Conservation (phyloP, 1,284 basidiomycete genomes). For the Apiotrichum akiyoshidainum region DNA sequence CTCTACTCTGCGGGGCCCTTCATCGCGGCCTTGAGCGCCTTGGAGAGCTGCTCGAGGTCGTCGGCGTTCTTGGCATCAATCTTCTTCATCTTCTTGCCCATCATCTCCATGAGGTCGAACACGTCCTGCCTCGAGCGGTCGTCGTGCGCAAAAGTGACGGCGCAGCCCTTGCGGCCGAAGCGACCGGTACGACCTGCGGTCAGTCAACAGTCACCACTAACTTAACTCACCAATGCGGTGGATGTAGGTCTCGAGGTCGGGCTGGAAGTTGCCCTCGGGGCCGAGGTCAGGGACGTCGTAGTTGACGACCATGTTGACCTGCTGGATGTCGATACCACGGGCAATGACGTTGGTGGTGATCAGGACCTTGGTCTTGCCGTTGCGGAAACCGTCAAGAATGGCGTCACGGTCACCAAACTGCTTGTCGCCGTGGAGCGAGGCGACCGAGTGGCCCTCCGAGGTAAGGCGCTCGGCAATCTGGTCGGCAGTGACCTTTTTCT, state of each 20-base stretch:
- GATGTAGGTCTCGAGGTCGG: conserved; percentile 96
- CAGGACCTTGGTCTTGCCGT: conserved; percentile 93
- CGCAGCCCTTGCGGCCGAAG: conserved; percentile 90
- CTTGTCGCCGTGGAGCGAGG: conserved; percentile 92
- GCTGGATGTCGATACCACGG: conserved; percentile 95
- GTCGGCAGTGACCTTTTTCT: conserved; percentile 90
- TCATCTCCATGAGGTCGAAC: conserved; percentile 72
- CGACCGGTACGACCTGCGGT: conserved; percentile 77
- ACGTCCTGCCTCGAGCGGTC: conserved; percentile 77
- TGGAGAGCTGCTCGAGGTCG: conserved; percentile 41
- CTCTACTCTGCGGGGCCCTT: conserved; percentile 19
- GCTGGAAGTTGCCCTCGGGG: conserved; percentile 52
- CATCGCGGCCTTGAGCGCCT: conserved; percentile 33
- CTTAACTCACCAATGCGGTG: conserved; percentile 85
- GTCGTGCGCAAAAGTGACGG: conserved; percentile 95
- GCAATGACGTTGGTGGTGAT: conserved; percentile 99
- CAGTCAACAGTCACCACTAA: background rate
- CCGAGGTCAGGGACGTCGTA: conserved; percentile 88
- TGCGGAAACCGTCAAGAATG: conserved; percentile 91
- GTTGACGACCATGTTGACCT: conserved; percentile 99
- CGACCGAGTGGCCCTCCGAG: conserved; percentile 90
- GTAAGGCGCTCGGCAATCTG: conserved; percentile 87
- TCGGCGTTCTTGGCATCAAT: conserved; percentile 35
- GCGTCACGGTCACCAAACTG: conserved; percentile 82
- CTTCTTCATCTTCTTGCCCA: conserved; percentile 57